Evolutionary conservation across 1,284 basidiomycete genomes (phyloP), one percentile per base, ranked within the genome.

Genomic region (Kwoniella shivajii): DNA sequence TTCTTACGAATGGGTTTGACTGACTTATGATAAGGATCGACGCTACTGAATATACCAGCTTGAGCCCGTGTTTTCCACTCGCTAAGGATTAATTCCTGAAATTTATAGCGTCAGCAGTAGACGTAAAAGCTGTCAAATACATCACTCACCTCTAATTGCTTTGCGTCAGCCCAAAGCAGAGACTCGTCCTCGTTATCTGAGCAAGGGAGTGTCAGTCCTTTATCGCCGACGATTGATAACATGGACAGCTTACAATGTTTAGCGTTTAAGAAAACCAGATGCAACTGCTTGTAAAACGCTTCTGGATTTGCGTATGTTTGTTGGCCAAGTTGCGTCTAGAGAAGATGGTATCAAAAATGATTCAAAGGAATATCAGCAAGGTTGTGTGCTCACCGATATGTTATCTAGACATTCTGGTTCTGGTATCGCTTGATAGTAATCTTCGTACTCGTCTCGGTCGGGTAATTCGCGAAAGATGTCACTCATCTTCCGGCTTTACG

Each of bases 181-280:
- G 74, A 76, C 4, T 59, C 63, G 6, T 78, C 75, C 49, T 78
- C 74, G 59, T 78, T 78, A 49, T 76, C 75, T 78, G 50, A 1
- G 0, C 6, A 26, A 6, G 29, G 26, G 20, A 18, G 6, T 27
- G 36, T n/a, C n/a, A n/a, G n/a, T n/a, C n/a, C n/a, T n/a, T n/a
- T n/a, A n/a, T n/a, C n/a, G n/a, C n/a, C n/a, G n/a, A n/a, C n/a
- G n/a, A n/a, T n/a, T n/a, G n/a, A n/a, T n/a, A 16, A 27, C 24
- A 13, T 16, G 31, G 13, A 1, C 7, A 6, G 66, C 77, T 60
- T 54, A 77, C 77, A 79, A 51, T 76, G 68, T 62, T 73, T 76
- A 4, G 78, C 78, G 54, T 79, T 79, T 26, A 73, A 61, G 62
- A 78, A 79, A 31, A 78, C 72, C 22, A 76, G 67, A 51, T 78